These are phyloP conservation scores for Hymenoscyphus albidus DNA, from an alignment of 2,329 filamentous ascomycete genomes.

Conservation along the genomic window DNA sequence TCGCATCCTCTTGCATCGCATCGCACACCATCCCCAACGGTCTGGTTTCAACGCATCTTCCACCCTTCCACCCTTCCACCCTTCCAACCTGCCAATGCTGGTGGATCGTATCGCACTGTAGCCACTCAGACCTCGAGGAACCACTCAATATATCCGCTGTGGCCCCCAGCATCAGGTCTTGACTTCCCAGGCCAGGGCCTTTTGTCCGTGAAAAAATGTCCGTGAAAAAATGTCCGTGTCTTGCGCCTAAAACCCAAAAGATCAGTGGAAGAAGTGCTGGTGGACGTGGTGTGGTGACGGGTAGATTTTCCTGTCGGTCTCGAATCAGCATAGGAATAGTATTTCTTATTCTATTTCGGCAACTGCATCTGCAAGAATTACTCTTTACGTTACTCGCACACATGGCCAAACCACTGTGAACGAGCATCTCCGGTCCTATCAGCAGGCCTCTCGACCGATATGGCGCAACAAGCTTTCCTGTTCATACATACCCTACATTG, in stretches of 20 bases:
- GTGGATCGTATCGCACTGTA: background rate
- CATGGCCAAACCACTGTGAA: conserved; percentile 2
- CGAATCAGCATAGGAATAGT: background rate
- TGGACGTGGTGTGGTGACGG: background rate
- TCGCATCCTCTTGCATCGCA: background rate
- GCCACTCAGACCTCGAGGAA: background rate
- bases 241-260: background rate
- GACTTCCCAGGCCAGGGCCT: background rate
- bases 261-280: background rate
- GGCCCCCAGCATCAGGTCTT: background rate
- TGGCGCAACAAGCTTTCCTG: conserved; percentile 23
- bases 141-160: background rate
- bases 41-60: too few species aligned
- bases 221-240: background rate
- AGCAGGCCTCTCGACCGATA: conserved; percentile 4
- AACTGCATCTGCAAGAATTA: conserved; percentile 6
- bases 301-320: background rate
- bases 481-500: background rate
- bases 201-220: too few species aligned
- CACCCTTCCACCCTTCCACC: too few species aligned
- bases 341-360: background rate
- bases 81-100: too few species aligned
- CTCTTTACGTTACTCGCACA: conserved; percentile 9
- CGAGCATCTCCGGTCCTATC: conserved; percentile 15
- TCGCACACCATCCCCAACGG: background rate